A percentile compares a stretch with the other conserved stretches of the same genome.
Evolutionary conservation across 371 early-diverging fungal genomes (phyloP).

Genomic region (Apophysomyces trapeziformis): DNA sequence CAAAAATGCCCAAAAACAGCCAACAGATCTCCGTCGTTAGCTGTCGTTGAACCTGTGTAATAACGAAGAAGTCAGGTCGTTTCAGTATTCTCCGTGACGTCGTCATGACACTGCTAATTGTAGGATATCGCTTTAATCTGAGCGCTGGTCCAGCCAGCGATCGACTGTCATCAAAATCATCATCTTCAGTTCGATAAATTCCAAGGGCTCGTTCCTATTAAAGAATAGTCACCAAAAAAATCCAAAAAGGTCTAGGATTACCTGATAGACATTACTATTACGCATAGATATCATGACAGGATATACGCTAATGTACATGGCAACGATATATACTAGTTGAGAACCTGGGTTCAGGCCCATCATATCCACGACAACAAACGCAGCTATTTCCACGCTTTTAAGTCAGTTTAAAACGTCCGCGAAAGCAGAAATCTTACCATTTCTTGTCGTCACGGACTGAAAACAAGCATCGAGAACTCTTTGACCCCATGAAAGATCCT

Average conservation of each 20-base stretch:
- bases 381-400: conserved; percentile 23
- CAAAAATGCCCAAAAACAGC: conserved; percentile 44
- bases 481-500: conserved; percentile 29
- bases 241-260: not conserved
- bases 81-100: conserved; percentile 31
- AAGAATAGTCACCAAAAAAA: not conserved
- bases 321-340: conserved; percentile 35
- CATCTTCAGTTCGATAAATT: conserved; percentile 41
- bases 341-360: conserved; percentile 34
- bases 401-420: not conserved
- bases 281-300: conserved; percentile 46
- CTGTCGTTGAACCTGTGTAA: conserved; percentile 49
- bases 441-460: conserved; percentile 48
- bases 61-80: conserved; percentile 49
- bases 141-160: conserved; percentile 29
- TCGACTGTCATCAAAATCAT: conserved; percentile 19
- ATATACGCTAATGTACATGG: conserved; percentile 46
- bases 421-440: conserved; percentile 24
- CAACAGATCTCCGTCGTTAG: conserved; percentile 51
- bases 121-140: conserved; percentile 16
- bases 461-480: conserved; percentile 40
- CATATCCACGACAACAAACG: conserved; percentile 31
- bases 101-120: conserved; percentile 36
- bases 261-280: conserved; percentile 45
- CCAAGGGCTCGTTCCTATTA: conserved; percentile 53